Conservation (phyloP, 768 basidiomycete genomes). For the Lactarius sanguifluus region DNA sequence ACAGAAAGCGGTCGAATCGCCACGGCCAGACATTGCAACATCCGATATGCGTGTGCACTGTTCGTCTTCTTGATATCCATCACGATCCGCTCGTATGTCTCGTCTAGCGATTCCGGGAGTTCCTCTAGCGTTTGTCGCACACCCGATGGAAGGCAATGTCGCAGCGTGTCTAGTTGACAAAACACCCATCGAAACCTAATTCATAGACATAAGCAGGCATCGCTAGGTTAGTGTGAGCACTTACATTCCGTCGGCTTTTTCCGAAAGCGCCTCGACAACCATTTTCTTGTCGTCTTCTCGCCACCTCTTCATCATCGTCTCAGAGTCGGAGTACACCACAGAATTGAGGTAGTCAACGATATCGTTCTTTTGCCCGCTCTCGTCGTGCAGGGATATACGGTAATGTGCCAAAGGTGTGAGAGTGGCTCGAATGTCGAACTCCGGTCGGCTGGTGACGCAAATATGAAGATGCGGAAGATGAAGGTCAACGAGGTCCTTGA, state of each 20-base stretch:
- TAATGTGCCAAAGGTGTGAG: background rate
- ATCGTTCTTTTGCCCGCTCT: background rate
- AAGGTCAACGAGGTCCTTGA: no score
- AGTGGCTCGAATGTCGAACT: no score
- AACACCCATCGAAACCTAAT: background rate
- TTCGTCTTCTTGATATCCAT: background rate
- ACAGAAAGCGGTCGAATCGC: no score
- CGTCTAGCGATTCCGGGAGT: background rate
- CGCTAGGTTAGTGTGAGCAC: fast-evolving
- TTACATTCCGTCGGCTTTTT: background rate
- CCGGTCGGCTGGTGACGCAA: no score
- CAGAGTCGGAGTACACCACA: background rate
- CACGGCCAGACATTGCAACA: no score
- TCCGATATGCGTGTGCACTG: no score
- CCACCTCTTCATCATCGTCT: background rate
- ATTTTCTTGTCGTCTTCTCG: background rate
- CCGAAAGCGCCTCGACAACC: background rate
- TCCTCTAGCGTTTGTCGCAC: background rate
- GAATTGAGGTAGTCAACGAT: background rate
- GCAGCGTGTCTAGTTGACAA: background rate
- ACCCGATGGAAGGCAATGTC: background rate
- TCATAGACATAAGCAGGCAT: background rate
- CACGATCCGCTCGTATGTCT: background rate
- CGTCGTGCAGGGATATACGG: background rate
- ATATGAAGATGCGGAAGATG: no score